These are phyloP conservation scores for Aspergillus diversus DNA, from an alignment of 495 filamentous ascomycete genomes.

Conservation along the genomic window DNA sequence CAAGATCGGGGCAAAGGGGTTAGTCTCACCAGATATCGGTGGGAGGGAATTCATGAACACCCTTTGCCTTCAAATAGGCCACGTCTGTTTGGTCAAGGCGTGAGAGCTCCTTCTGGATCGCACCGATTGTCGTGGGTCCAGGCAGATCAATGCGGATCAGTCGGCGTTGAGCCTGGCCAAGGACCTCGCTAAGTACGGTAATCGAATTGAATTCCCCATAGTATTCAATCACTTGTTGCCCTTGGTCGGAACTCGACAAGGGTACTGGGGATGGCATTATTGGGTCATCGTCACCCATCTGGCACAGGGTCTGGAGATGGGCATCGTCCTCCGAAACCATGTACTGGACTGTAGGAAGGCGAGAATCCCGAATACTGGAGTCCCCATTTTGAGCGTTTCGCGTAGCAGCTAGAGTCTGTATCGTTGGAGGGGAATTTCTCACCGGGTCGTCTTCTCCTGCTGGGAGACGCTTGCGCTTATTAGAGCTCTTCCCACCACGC, in stretches of 20 bases:
- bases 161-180: not conserved
- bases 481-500: conserved; percentile 1
- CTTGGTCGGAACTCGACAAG: not conserved
- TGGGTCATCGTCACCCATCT: not conserved
- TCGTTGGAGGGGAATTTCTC: not conserved
- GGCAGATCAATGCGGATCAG: not conserved
- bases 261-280: not conserved
- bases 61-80: not conserved
- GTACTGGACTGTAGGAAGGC: not conserved
- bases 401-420: too few species aligned
- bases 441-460: not conserved
- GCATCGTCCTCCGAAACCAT: not conserved
- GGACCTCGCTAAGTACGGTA: conserved; percentile 2
- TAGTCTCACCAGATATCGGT: not conserved
- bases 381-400: too few species aligned
- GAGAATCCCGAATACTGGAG: not conserved
- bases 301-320: not conserved
- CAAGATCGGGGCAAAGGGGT: too few species aligned
- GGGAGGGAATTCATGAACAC: not conserved
- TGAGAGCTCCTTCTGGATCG: not conserved
- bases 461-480: not conserved
- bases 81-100: not conserved
- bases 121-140: not conserved
- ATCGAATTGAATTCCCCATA: not conserved
- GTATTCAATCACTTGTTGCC: not conserved